phyloP scores from a whole-genome alignment of 139 green algal genomes.

The Chlamydomonas incerta region DNA sequence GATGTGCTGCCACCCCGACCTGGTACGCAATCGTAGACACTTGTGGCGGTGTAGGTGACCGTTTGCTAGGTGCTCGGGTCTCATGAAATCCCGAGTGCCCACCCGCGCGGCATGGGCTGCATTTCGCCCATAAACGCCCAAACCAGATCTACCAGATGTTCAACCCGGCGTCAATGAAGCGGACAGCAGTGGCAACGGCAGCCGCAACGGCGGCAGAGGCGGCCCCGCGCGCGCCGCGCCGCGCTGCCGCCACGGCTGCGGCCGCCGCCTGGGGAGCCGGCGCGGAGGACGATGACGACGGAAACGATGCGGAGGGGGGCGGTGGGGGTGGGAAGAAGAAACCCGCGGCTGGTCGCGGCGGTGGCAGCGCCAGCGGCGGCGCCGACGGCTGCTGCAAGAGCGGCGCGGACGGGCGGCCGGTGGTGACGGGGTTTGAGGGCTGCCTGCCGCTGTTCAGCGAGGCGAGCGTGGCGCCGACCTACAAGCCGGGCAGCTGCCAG shows the following conservation, averaged over 20 bases:
- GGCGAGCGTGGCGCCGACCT: constrained; percentile 45
- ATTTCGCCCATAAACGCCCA: neutral
- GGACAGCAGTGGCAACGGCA: neutral
- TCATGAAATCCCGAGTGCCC: too few species aligned
- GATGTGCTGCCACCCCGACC: constrained; percentile 98
- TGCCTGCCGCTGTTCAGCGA: constrained; percentile 47
- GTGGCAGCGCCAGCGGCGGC: neutral
- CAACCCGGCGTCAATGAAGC: too few species aligned
- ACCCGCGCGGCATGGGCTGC: too few species aligned
- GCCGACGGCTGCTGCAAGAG: neutral
- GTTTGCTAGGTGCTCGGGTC: too few species aligned
- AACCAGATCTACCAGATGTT: constrained; percentile 35
- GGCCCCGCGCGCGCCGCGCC: neutral
- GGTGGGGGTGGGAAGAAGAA: neutral
- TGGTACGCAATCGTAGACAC: too few species aligned
- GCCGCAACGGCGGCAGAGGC: neutral
- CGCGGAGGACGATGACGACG: neutral
- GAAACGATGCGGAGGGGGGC: neutral
- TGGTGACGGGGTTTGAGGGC: constrained; percentile 81
- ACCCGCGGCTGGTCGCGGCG: neutral
- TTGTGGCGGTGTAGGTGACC: too few species aligned
- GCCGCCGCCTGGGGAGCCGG: neutral
- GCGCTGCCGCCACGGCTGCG: neutral
- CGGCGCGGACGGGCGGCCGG: constrained; percentile 22
- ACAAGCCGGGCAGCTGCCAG: constrained; percentile 55